These are phyloP conservation scores for Neoascochyta sp. DNA, from an alignment of 2,329 filamentous ascomycete genomes.

Conservation along the genomic window DNA sequence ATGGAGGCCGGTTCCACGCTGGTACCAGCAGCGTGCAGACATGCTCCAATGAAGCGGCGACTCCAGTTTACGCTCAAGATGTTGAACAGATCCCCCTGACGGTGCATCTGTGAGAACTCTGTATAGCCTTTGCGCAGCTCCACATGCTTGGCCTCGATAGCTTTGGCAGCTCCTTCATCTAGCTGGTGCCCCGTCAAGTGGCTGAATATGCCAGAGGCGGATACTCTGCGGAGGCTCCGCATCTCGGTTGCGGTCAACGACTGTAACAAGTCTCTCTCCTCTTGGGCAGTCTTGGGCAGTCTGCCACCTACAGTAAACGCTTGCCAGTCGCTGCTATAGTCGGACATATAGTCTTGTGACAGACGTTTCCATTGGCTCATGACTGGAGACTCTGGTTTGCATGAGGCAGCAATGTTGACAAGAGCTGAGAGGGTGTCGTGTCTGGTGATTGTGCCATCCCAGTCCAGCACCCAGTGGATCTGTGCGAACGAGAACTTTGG, in stretches of 20 bases:
- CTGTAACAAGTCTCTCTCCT: constrained; percentile 40
- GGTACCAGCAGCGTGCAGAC: constrained; percentile 12
- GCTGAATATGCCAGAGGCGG: constrained; percentile 39
- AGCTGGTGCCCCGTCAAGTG: constrained; percentile 35
- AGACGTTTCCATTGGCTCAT: constrained; percentile 38
- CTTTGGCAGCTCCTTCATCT: constrained; percentile 16
- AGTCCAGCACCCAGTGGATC: constrained; percentile 45
- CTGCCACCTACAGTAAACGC: constrained; percentile 20
- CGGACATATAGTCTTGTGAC: constrained; percentile 41
- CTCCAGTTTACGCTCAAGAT: constrained; percentile 51
- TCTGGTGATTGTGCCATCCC: constrained; percentile 47
- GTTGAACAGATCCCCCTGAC: constrained; percentile 14
- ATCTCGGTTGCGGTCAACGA: constrained; percentile 40
- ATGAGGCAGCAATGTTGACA: constrained; percentile 36
- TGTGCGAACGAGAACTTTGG: constrained; percentile 1
- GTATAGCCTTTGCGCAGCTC: constrained; percentile 38
- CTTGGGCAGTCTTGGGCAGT: constrained; percentile 27
- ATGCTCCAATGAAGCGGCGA: constrained; percentile 39
- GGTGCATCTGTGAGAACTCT: constrained; percentile 26
- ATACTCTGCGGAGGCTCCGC: constrained; percentile 41
- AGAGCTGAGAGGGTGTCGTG: constrained; percentile 46
- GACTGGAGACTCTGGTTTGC: constrained; percentile 19
- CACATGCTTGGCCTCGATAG: constrained; percentile 30
- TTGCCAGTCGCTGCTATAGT: constrained; percentile 36
- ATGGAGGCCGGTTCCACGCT: constrained; percentile 4